Evolutionary conservation across 2,329 filamentous ascomycete species (phyloP), one percentile per base, ranked within the genome.

Genomic region (Fusarium avenaceum): DNA sequence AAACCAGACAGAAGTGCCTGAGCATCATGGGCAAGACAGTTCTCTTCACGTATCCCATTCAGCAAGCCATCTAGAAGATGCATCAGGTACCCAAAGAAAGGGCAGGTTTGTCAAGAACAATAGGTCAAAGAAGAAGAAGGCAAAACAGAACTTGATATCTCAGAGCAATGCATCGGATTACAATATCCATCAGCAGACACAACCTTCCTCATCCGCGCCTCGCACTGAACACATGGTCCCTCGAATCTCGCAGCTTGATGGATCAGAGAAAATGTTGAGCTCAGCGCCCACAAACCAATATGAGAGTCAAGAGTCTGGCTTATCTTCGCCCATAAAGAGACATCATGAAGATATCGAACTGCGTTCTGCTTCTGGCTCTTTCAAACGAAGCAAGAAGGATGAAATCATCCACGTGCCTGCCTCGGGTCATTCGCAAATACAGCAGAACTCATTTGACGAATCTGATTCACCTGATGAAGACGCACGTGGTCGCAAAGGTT

Each of bases 41-140:
- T 22, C 40, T 19, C 5, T 8, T 4, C 32, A 53, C 8, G 22
- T 20, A 26, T 42, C 42, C 2, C 19, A 50, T n/a, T 17, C 22
- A 15, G 48, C 33, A 11, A 38, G 42, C 20, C 44, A 39, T n/a
- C 22, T n/a, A 26, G 46, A 53, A 11, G 17, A n/a, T 6, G 22
- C 10, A 26, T 54, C 51, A 17, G 58, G 45, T 10, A 19, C 39
- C 20, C 67, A 62, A n/a, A 26, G 46, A 19, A 46, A 63, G 54
- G 43, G 30, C 7, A 55, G 76, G 71, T 26, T 66, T 67, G n/a
- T 30, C 44, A 15, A 46, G 45, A 28, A 11, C 30, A n/a, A 67
- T 35, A 75, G 67, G n/a, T 56, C 63, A 17, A 75, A 69, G 53
- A 76, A 73, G 47, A 77, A 69, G 40, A 74, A 68, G 57, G 33